Conservation (phyloP, 805 yeast genomes). For the Cyberlindnera meyerae region DNA sequence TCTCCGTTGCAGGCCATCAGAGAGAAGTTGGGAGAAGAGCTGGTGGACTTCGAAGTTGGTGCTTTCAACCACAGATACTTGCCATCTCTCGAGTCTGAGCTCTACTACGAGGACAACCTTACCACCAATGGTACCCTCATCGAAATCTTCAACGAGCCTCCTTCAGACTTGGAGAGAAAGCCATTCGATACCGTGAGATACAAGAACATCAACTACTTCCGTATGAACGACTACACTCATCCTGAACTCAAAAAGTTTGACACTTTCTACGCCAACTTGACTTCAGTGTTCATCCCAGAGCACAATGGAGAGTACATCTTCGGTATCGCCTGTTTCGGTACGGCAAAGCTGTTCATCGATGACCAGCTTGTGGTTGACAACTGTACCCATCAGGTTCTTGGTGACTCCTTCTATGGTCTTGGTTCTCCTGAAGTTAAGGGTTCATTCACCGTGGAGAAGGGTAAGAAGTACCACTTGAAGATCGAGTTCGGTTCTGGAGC, state of each 20-base stretch:
- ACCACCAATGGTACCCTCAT: constrained; percentile 21
- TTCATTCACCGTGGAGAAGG: constrained; percentile 34
- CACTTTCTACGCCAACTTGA: constrained; percentile 40
- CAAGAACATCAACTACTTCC: constrained; percentile 18
- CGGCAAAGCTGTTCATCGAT: constrained; percentile 49
- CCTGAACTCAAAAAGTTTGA: constrained; percentile 17
- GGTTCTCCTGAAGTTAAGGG: constrained; percentile 47
- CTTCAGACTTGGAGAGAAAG: constrained; percentile 17
- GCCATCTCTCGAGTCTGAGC: constrained; percentile 26
- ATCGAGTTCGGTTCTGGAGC: constrained; percentile 48
- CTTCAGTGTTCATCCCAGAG: constrained; percentile 40
- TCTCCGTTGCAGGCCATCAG: constrained; percentile 45
- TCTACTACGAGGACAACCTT: constrained; percentile 9
- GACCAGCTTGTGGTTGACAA: constrained; percentile 49
- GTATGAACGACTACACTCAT: constrained; percentile 24
- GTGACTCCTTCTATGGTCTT: constrained; percentile 47
- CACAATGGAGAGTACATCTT: constrained; percentile 42
- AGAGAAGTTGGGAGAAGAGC: constrained; percentile 19
- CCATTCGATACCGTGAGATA: constrained; percentile 26
- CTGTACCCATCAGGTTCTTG: constrained; percentile 43
- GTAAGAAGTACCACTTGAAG: constrained; percentile 37
- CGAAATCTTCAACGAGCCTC: constrained; percentile 23
- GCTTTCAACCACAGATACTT: constrained; percentile 30
- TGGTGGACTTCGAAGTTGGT: constrained; percentile 29
- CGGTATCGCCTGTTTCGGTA: constrained; percentile 50